Conservation (phyloP, 768 basidiomycete species). For the Tephrocybe sp. region DNA sequence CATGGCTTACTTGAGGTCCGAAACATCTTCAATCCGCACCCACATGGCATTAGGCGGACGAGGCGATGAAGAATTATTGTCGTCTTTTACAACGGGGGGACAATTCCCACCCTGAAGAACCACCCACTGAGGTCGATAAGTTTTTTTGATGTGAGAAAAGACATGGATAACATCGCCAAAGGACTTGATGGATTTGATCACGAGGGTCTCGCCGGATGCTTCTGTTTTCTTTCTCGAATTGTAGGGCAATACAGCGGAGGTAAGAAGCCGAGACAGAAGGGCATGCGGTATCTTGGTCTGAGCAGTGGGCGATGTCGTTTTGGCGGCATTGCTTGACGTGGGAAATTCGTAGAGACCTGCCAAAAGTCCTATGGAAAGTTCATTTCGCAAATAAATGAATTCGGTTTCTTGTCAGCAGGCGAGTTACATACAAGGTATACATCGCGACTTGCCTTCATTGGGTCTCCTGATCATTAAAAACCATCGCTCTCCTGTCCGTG, state of each 20-base stretch:
- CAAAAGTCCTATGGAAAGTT: conserved; percentile 75
- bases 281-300: conserved; percentile 32
- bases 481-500: conserved; percentile 43
- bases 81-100: conserved; percentile 34
- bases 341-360: conserved; percentile 92
- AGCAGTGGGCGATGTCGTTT: conserved; percentile 40
- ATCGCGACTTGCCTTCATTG: conserved; percentile 67
- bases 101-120: conserved; percentile 55
- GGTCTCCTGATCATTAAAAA: conserved; percentile 84
- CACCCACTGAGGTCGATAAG: conserved; percentile 76
- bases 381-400: conserved; percentile 10
- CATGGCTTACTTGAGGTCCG: conserved; percentile 57
- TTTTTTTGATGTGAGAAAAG: conserved; percentile 91
- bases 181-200: conserved; percentile 45
- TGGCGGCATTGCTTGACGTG: conserved; percentile 54
- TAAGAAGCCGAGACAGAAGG: conserved; percentile 45
- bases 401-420: conserved; percentile 7
- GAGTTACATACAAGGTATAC: conserved; percentile 4
- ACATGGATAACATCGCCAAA: conserved; percentile 74
- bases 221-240: conserved; percentile 10
- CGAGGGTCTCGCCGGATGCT: conserved; percentile 13
- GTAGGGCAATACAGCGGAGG: conserved; percentile 23
- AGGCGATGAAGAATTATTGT: neutral
- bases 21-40: conserved; percentile 55
- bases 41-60: conserved; percentile 38